Evolutionary conservation across 2,329 filamentous ascomycete genomes (phyloP), one percentile per base, ranked within the genome.

Genomic region (Neopestalotiopsis rosae): DNA sequence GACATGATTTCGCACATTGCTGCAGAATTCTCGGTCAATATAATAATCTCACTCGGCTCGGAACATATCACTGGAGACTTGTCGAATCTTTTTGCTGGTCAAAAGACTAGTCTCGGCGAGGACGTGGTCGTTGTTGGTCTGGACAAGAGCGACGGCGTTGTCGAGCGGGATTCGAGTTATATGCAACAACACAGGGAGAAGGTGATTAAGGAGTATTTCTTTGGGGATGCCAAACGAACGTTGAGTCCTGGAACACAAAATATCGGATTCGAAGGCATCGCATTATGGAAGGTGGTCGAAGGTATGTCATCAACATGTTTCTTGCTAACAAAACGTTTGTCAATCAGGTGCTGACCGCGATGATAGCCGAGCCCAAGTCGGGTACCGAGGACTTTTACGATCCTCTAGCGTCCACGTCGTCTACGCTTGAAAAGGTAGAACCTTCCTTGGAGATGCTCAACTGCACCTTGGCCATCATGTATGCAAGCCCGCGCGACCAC

Each of bases 121-220:
- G 79, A 86, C 1, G 89, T 98, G 68, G 89, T 88, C 4, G 88
- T 98, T 2, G 85, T 98, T 63, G 90, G 91, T 68, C 85, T 99
- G 13, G 90, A 94, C 71, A 94, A 94, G 77, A 97, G 94, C 0
- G 93, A 94, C 45, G 96, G 96, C 30, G 94, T 93, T 49, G 93
- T 93, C 1, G 89, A 93, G 75, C 88, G 94, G 62, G 92, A 94
- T 71, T 88, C 91, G 49, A 78, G 82, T 0, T 97, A 94, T 79
- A 89, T 95, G 85, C 92, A 93, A 75, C 86, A 90, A 17, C 82
- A 89, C 5, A 88, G 92, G 59, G 93, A 97, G 75, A 89, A 92
- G 0, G 88, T 92, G 65, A 94, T 98, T 66, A 92, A 92, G 73
- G 92, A 95, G 74, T 99, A 99, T 81, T 99, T 99, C 83, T 99